Conservation (phyloP, 495 filamentous ascomycete species). For the Xylaria grammica region DNA sequence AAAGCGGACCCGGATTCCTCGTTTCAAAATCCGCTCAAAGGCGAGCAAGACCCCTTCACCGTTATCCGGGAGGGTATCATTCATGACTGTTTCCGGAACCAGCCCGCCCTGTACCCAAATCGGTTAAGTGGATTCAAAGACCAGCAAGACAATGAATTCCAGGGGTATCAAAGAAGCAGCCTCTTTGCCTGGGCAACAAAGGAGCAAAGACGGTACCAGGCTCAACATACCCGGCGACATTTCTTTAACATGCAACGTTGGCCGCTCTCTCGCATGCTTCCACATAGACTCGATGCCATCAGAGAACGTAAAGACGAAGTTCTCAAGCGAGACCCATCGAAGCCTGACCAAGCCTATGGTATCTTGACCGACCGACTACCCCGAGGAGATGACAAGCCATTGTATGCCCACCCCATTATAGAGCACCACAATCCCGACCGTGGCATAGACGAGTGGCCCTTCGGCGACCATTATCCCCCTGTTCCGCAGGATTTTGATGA, state of each 20-base stretch:
- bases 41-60: neutral
- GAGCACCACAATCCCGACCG: neutral
- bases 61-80: slow-evolving; percentile 38
- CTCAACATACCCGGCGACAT: slow-evolving; percentile 25
- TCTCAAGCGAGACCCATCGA: slow-evolving; percentile 23
- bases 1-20: slow-evolving; percentile 24
- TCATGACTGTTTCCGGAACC: slow-evolving; percentile 36
- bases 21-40: slow-evolving; percentile 6
- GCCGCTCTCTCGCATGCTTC: slow-evolving; percentile 26
- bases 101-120: slow-evolving; percentile 33
- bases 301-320: slow-evolving; percentile 27
- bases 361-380: slow-evolving; percentile 32
- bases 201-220: slow-evolving; percentile 35
- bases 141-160: slow-evolving; percentile 18
- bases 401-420: slow-evolving; percentile 16
- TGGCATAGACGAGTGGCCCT: neutral
- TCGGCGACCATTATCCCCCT: neutral
- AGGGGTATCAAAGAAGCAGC: slow-evolving; percentile 29
- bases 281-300: slow-evolving; percentile 21
- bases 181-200: slow-evolving; percentile 39
- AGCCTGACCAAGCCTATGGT: slow-evolving; percentile 23
- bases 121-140: slow-evolving; percentile 29
- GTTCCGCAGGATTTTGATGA: too few species aligned
- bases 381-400: slow-evolving; percentile 11
- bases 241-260: slow-evolving; percentile 39